These are phyloP conservation scores for Aegilops bicornis DNA, from an alignment of 176 grass and related monocot species.

Conservation along the genomic window DNA sequence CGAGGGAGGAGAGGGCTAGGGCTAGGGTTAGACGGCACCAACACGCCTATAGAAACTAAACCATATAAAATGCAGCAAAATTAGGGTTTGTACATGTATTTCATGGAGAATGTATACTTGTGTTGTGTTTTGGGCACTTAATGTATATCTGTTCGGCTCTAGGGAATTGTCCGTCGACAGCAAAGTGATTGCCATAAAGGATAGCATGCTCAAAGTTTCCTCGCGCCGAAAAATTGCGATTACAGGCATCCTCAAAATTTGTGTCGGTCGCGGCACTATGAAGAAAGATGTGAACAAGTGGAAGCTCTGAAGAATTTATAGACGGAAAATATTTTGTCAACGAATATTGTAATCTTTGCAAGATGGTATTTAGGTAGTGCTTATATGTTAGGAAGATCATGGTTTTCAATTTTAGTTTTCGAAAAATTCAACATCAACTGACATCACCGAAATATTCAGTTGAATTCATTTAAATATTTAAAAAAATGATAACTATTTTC, in stretches of 20 bases:
- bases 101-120: not conserved
- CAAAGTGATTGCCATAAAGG: not conserved
- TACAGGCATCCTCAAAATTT: not conserved
- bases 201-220: not conserved
- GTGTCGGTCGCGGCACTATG: not conserved
- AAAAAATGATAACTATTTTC: not conserved
- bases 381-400: not conserved
- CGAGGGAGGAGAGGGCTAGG: too few species aligned
- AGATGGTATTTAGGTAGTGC: not conserved
- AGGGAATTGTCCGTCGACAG: not conserved
- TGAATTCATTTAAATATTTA: too few species aligned
- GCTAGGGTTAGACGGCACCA: too few species aligned
- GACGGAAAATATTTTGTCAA: not conserved
- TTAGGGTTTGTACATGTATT: not conserved
- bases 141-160: not conserved
- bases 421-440: too few species aligned
- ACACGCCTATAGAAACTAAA: not conserved
- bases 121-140: not conserved
- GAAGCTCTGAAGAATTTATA: not conserved
- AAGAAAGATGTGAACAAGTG: not conserved
- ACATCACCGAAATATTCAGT: too few species aligned
- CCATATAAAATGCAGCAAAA: not conserved
- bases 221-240: not conserved
- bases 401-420: too few species aligned
- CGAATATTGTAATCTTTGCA: not conserved